Conservation (phyloP, 2,329 filamentous ascomycete genomes). For the Colletotrichum ledebouriae region DNA sequence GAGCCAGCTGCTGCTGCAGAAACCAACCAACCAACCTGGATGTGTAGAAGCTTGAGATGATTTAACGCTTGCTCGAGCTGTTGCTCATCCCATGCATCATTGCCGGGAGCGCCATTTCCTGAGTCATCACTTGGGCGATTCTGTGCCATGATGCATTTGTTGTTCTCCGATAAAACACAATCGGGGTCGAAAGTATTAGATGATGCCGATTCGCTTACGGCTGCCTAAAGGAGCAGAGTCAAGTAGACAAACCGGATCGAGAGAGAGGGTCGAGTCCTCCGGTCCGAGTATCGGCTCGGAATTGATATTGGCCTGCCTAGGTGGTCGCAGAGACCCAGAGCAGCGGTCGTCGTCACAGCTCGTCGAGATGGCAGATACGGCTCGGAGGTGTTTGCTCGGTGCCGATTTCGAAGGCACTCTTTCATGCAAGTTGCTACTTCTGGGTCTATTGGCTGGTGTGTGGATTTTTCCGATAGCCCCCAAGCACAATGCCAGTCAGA, state of each 20-base stretch:
- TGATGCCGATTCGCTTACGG: not conserved
- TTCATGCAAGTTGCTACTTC: constrained; percentile 25
- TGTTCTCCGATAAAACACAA: not conserved
- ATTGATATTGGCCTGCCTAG: not conserved
- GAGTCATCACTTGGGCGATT: constrained; percentile 29
- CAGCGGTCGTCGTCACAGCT: constrained; percentile 12
- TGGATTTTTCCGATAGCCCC: constrained; percentile 1
- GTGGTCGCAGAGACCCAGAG: constrained; percentile 16
- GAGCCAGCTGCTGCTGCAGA: not conserved
- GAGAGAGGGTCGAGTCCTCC: not conserved
- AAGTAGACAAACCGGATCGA: not conserved
- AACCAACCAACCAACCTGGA: constrained; percentile 57
- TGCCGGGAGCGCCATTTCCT: constrained; percentile 40
- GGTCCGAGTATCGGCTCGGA: not conserved
- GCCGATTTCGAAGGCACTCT: constrained; percentile 4
- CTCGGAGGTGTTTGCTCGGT: constrained; percentile 31
- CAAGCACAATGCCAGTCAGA: constrained; percentile 12
- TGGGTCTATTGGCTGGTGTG: constrained; percentile 2
- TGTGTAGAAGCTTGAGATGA: constrained; percentile 66
- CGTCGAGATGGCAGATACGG: constrained; percentile 7
- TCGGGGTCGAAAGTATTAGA: not conserved
- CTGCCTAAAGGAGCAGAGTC: not conserved
- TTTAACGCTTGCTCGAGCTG: constrained; percentile 64
- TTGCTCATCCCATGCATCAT: constrained; percentile 61
- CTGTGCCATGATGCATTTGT: constrained; percentile 35